These are phyloP conservation scores for Monosporascus cannonballus DNA, from an alignment of 2,329 filamentous ascomycete species.

Conservation along the genomic window DNA sequence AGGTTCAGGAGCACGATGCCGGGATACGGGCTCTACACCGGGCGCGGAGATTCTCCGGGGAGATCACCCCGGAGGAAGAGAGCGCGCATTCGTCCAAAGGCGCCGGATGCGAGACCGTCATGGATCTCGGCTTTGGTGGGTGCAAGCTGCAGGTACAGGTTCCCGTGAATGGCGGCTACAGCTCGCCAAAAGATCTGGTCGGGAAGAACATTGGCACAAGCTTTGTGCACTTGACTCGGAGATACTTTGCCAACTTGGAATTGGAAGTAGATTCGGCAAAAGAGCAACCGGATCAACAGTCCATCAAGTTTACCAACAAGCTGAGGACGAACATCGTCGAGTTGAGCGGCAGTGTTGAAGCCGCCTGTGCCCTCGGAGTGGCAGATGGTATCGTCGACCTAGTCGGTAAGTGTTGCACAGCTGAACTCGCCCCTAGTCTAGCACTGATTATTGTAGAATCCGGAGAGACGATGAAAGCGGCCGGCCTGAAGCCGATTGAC, in stretches of 20 bases:
- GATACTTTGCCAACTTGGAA: conserved; percentile 81
- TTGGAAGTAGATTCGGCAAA: conserved; percentile 37
- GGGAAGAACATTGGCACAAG: conserved; percentile 94
- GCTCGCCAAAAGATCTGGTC: conserved; percentile 67
- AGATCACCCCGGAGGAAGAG: conserved; percentile 36
- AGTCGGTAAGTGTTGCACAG: conserved; percentile 60
- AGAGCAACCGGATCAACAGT: conserved; percentile 26
- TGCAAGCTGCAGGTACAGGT: conserved; percentile 98
- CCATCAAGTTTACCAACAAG: conserved; percentile 36
- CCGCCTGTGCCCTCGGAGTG: conserved; percentile 89
- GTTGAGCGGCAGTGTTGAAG: conserved; percentile 93
- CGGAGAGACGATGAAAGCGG: conserved; percentile 95
- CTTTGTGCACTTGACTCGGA: conserved; percentile 77
- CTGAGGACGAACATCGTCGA: conserved; percentile 86
- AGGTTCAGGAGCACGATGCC: conserved; percentile 85
- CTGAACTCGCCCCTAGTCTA: not conserved
- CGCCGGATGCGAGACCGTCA: conserved; percentile 71
- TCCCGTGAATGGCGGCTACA: conserved; percentile 73
- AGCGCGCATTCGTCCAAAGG: conserved; percentile 37
- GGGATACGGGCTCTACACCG: conserved; percentile 44
- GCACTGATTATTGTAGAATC: conserved; percentile 57
- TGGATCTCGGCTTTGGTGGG: conserved; percentile 84
- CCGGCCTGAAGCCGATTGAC: conserved; percentile 87
- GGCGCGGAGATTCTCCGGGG: conserved; percentile 41
- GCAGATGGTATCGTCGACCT: conserved; percentile 97